Conservation (phyloP, 495 filamentous ascomycete species). For the Endocarpon pusillum region DNA sequence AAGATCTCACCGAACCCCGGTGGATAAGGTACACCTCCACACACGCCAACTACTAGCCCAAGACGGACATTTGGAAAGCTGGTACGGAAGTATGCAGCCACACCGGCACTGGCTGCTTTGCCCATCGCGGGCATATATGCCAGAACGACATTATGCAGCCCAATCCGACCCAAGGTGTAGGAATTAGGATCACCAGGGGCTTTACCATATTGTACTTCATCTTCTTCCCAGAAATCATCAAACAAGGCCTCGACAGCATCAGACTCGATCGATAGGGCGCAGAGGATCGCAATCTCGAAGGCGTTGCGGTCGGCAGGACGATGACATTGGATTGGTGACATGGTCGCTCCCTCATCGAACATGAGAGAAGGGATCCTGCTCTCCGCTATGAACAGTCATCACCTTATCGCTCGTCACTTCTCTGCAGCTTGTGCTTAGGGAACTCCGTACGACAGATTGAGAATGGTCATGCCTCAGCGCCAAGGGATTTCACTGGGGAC, state of each 20-base stretch:
- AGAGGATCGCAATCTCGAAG: slow-evolving; percentile 24
- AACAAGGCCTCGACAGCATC: slow-evolving; percentile 13
- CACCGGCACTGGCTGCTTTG: slow-evolving; percentile 4
- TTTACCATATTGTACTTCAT: slow-evolving; percentile 9
- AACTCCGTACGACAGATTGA: too few relatives aligned
- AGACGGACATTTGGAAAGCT: slow-evolving; percentile 8
- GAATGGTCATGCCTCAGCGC: too few relatives aligned
- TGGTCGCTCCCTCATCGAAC: too few relatives aligned
- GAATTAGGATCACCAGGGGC: slow-evolving; percentile 12
- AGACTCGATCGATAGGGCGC: slow-evolving; percentile 17
- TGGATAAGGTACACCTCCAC: slow-evolving; percentile 13
- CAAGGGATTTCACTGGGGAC: too few relatives aligned
- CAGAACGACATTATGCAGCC: slow-evolving; percentile 17
- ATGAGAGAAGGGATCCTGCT: too few relatives aligned
- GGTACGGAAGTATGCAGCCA: slow-evolving; percentile 4
- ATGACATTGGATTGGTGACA: too few relatives aligned
- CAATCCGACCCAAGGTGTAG: slow-evolving; percentile 13
- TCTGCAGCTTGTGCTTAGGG: too few relatives aligned
- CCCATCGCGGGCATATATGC: slow-evolving; percentile 13
- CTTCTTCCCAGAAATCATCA: slow-evolving; percentile 12
- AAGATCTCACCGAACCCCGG: slow-evolving; percentile 10
- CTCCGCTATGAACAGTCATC: too few relatives aligned
- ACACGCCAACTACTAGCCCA: slow-evolving; percentile 13
- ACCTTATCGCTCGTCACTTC: too few relatives aligned
- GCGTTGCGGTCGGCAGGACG: too few relatives aligned